Evolutionary conservation across 805 yeast genomes (phyloP).

Genomic region (Diddensiella transvaalensis): DNA sequence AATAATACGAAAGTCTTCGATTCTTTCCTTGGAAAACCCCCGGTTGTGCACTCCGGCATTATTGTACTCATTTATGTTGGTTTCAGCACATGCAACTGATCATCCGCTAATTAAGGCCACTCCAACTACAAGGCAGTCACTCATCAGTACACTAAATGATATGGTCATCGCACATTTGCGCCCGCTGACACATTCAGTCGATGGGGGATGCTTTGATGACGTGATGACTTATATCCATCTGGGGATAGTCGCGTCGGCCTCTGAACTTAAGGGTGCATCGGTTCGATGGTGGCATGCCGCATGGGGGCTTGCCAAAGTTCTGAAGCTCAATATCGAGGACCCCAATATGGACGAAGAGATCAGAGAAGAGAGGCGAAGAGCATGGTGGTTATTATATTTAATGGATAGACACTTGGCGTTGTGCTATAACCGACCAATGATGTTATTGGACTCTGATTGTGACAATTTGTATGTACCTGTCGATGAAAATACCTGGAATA

Average conservation of each 20-base stretch:
- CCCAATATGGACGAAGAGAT: slow-evolving; percentile 24
- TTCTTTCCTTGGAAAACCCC: slow-evolving; percentile 22
- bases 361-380: slow-evolving; percentile 37
- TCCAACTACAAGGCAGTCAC: slow-evolving; percentile 27
- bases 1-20: slow-evolving; percentile 26
- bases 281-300: slow-evolving; percentile 32
- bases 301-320: slow-evolving; percentile 28
- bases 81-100: slow-evolving; percentile 32
- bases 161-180: slow-evolving; percentile 23
- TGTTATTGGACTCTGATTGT: slow-evolving; percentile 34
- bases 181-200: slow-evolving; percentile 23
- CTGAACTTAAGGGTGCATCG: slow-evolving; percentile 30
- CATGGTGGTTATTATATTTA: slow-evolving; percentile 40
- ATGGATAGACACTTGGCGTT: slow-evolving; percentile 37
- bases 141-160: slow-evolving; percentile 22
- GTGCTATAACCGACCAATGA: slow-evolving; percentile 33
- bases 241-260: slow-evolving; percentile 30
- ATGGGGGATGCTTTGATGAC: slow-evolving; percentile 26
- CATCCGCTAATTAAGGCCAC: slow-evolving; percentile 28
- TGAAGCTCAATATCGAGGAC: slow-evolving; percentile 26
- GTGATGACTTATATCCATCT: slow-evolving; percentile 31
- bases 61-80: slow-evolving; percentile 27
- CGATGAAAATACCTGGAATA: slow-evolving; percentile 33
- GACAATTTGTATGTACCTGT: slow-evolving; percentile 33
- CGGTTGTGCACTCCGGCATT: slow-evolving; percentile 25